Base-by-base conservation (phyloP, 2,329 filamentous ascomycete genomes). In the Fusarium fracticaudum region DNA sequence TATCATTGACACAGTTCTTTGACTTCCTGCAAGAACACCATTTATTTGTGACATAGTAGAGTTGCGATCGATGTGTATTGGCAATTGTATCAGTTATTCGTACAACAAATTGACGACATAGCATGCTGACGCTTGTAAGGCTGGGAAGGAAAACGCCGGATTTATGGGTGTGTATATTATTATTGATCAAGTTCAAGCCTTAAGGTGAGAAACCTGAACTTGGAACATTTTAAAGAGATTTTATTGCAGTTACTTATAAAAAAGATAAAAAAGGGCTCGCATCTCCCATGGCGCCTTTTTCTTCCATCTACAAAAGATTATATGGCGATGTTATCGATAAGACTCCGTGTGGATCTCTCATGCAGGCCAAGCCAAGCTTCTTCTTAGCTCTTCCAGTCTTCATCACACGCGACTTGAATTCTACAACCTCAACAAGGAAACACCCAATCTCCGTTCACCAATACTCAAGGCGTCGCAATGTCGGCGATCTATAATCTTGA, bases 401-500 rank as follows among this genome's bases (percentile, higher is more conserved):
- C 43, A 38, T 61, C 47, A 47, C 50, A 58, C 69, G 68, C 71
- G 57, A 59, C 47, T 37, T 71, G 60, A 48, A 41, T 17, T 54
- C 48, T 47, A 33, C 15, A 37, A 72, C 38, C 31, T 29, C 44
- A 51, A 60, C 31, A 67, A 71, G 31, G 33, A 37, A 57, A 26
- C 59, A 31, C 26, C 58, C 35, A 35, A 40, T 48, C 47, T 40
- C 31, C 26, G 9, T 64, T n/a, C 29, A 43, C 40, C 29, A 58
- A 53, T 15, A n/a, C 18, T 13, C 13, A 40, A 50, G 18, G 47
- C 40, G 45, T 44, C 53, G 64, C 53, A 45, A 98, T 98, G 96
- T 96, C 94, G 65, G 88, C 93, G 50, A 92, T 95, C 66, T 98
- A 98, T 84, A 97, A 97, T 78, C 94, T 97, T 79, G 96, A 98